A percentile compares a stretch with the other conserved stretches of the same genome.
Evolutionary conservation across 805 yeast genomes (phyloP).

Genomic region (Sungouiozyma ichnusensis): DNA sequence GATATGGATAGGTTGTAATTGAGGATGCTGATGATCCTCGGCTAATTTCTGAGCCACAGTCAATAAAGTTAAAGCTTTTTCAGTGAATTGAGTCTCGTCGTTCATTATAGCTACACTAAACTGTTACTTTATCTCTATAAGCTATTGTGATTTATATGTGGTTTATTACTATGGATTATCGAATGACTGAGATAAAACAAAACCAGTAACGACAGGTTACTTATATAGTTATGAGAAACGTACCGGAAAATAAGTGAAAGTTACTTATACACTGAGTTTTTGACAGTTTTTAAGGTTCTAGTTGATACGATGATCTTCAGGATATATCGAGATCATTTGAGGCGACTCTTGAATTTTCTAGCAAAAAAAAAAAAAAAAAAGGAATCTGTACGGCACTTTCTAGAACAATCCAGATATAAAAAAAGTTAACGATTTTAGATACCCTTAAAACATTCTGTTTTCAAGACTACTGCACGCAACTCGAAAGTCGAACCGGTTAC

Average conservation of each 20-base stretch:
- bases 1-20: slow-evolving; percentile 78
- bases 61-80: slow-evolving; percentile 76
- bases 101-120: slow-evolving; percentile 23
- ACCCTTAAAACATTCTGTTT: neutral
- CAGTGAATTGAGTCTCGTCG: slow-evolving; percentile 72
- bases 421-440: neutral
- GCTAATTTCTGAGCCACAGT: slow-evolving; percentile 76
- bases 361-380: slow-evolving; percentile 1
- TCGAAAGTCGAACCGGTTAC: too few relatives aligned
- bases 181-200: too few relatives aligned
- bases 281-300: neutral
- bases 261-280: too few relatives aligned
- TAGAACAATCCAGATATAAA: slow-evolving; percentile 8
- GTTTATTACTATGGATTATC: neutral
- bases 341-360: neutral
- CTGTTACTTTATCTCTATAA: too few relatives aligned
- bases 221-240: neutral
- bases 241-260: too few relatives aligned
- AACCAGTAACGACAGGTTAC: too few relatives aligned
- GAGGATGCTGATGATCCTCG: slow-evolving; percentile 72
- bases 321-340: neutral
- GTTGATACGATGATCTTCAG: neutral
- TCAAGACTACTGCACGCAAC: too few relatives aligned
- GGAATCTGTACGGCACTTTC: slow-evolving; percentile 1
- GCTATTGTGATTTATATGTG: neutral